These are phyloP conservation scores for Ilyonectria robusta DNA, from an alignment of 2,329 filamentous ascomycete species.

Conservation along the genomic window DNA sequence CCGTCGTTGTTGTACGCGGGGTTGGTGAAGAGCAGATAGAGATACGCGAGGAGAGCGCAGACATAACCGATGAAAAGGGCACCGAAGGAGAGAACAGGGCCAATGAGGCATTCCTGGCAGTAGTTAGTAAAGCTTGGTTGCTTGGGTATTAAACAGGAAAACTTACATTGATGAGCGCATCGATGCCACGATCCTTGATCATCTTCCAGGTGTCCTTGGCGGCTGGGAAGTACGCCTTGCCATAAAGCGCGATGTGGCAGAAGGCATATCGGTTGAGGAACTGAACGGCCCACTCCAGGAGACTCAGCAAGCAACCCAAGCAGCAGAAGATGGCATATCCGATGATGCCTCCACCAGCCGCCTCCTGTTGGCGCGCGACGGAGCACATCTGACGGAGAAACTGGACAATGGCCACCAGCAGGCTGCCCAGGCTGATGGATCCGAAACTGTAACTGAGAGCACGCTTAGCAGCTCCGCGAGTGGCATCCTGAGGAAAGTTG, in stretches of 20 bases:
- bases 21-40: slow-evolving; percentile 89
- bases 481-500: slow-evolving; percentile 82
- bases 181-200: slow-evolving; percentile 93
- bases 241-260: slow-evolving; percentile 93
- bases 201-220: slow-evolving; percentile 93
- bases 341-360: slow-evolving; percentile 78
- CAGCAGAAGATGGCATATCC: slow-evolving; percentile 79
- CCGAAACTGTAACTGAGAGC: slow-evolving; percentile 93
- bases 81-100: slow-evolving; percentile 81
- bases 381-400: slow-evolving; percentile 86
- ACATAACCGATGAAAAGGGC: slow-evolving; percentile 87
- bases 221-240: slow-evolving; percentile 87
- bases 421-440: slow-evolving; percentile 87
- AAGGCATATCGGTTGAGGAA: slow-evolving; percentile 96
- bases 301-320: slow-evolving; percentile 80
- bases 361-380: slow-evolving; percentile 75
- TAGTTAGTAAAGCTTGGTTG: slow-evolving; percentile 33
- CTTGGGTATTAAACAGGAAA: rapidly evolving
- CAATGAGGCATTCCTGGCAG: slow-evolving; percentile 79
- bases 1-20: slow-evolving; percentile 81
- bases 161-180: slow-evolving; percentile 82
- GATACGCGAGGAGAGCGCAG: slow-evolving; percentile 84
- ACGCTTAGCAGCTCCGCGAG: slow-evolving; percentile 85
- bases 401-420: slow-evolving; percentile 90
- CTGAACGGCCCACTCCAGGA: slow-evolving; percentile 88